Percentiles rank a stretch among this genome's conserved stretches.
Evolutionary conservation across 345 rosid genomes (phyloP).

Genomic region (Angophora floribunda): DNA sequence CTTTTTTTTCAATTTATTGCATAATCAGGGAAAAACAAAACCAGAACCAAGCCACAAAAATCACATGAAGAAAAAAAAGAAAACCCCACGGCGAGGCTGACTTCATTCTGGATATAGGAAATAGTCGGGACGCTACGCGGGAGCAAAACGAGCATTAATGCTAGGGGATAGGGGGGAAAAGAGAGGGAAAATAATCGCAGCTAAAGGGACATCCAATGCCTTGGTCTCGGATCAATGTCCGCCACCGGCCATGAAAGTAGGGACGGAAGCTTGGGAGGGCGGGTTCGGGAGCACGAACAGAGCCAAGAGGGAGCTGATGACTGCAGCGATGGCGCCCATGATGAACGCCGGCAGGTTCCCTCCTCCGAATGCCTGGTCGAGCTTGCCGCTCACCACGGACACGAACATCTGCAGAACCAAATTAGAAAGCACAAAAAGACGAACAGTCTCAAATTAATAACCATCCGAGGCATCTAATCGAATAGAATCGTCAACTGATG

Average conservation of each 20-base stretch:
- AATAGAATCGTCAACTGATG: background rate
- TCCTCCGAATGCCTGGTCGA: conserved; percentile 69
- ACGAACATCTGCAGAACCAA: conserved; percentile 44
- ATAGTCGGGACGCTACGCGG: background rate
- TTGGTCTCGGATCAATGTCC: background rate
- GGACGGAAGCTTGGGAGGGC: conserved; percentile 5
- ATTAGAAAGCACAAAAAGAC: background rate
- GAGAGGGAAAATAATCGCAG: background rate
- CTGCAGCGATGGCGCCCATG: conserved; percentile 56
- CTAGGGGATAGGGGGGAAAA: background rate
- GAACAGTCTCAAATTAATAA: background rate
- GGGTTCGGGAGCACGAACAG: conserved; percentile 67
- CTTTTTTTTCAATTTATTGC: background rate
- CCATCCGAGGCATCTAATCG: background rate
- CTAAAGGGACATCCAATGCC: background rate
- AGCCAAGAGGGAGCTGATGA: conserved; percentile 48
- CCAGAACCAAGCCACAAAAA: background rate
- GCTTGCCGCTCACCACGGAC: conserved; percentile 58
- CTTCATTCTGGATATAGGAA: background rate
- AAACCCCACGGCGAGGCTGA: background rate
- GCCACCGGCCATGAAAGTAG: background rate
- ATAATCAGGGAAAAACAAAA: background rate
- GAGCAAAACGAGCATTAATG: background rate
- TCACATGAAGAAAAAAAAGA: background rate
- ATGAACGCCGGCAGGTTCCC: conserved; percentile 80